These are phyloP conservation scores for Alternaria triticina DNA, from an alignment of 2,329 filamentous ascomycete species.

Conservation along the genomic window DNA sequence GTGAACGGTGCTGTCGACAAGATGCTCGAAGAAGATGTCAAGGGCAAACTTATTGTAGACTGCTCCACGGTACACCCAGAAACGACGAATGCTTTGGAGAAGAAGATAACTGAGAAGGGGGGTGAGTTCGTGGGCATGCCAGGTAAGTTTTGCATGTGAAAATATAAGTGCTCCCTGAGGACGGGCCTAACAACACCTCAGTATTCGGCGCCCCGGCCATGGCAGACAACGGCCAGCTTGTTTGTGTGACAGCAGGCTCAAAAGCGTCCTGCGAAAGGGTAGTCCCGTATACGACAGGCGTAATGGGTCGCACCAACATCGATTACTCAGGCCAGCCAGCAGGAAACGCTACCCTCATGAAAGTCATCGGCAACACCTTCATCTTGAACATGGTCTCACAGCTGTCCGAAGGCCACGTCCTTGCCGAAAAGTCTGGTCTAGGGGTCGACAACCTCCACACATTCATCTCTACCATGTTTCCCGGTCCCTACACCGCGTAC, in stretches of 20 bases:
- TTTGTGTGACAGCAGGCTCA: constrained; percentile 76
- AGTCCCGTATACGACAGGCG: constrained; percentile 73
- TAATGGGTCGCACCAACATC: constrained; percentile 72
- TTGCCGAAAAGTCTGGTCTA: constrained; percentile 81
- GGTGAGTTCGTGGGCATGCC: constrained; percentile 78
- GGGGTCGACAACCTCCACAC: constrained; percentile 72
- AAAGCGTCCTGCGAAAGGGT: constrained; percentile 66
- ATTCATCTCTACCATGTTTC: constrained; percentile 76
- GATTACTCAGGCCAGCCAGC: constrained; percentile 74
- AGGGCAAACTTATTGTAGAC: constrained; percentile 81
- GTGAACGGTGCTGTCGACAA: constrained; percentile 67
- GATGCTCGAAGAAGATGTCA: constrained; percentile 63
- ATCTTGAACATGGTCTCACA: constrained; percentile 82
- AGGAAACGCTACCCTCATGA: constrained; percentile 72
- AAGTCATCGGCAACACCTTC: constrained; percentile 87
- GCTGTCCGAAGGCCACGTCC: constrained; percentile 76
- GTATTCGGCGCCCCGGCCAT: constrained; percentile 76
- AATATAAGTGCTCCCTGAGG: constrained; percentile 8
- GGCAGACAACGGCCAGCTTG: constrained; percentile 72
- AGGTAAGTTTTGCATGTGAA: constrained; percentile 39
- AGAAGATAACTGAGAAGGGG: constrained; percentile 63
- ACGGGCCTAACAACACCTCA: constrained; percentile 18
- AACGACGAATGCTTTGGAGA: constrained; percentile 71
- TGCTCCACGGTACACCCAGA: constrained; percentile 89
- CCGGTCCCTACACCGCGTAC: constrained; percentile 77